Base-by-base conservation (phyloP, 306 rosid genomes). In the Alnus rubra region DNA sequence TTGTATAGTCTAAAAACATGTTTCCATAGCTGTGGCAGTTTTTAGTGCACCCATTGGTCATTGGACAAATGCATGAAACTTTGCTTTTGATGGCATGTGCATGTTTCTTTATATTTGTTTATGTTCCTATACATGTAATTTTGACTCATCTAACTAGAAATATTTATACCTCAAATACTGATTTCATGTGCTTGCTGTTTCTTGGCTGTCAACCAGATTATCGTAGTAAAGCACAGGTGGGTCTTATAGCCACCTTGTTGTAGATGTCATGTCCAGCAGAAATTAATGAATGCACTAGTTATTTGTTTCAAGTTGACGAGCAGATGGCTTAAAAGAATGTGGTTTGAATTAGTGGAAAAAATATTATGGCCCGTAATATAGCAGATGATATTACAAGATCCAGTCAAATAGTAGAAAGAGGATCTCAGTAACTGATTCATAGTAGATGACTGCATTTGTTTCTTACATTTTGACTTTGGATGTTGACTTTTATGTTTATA, bases 401-500 rank as follows among this genome's bases (percentile, higher is more conserved):
- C 65, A 19, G 7, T 31, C 65, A 28, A 28, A 31, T 59, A 11
- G 65, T 28, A 10, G 15, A 28, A 59, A 23, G 28, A 69, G 37
- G 50, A 49, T 71, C 69, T 49, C 50, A 50, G 44, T 52, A 55
- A 47, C 47, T 65, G 35, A 35, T 71, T 45, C 54, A 33, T 4
- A 19, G 53, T 7, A 59, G 15, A 15, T n/a, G 18, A 47, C 68
- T 31, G 63, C 12, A 49, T 74, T 72, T n/a, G 72, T n/a, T 5
- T n/a, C 50, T 74, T 52, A 74, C 45, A 42, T 55, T 55, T 16
- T 67, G 52, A 67, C 74, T 58, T 45, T 63, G 60, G 77, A 80
- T 73, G 79, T 58, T 78, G 58, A 82, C 31, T 71, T 12, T 62
- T 42, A 37, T 60, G 72, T 83, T 39, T 68, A 30, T n/a, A 18